Percentiles rank a stretch among this genome's conserved stretches.
Conservation (phyloP, 2,329 filamentous ascomycete genomes). For the Pseudogymnoascus sp. region DNA sequence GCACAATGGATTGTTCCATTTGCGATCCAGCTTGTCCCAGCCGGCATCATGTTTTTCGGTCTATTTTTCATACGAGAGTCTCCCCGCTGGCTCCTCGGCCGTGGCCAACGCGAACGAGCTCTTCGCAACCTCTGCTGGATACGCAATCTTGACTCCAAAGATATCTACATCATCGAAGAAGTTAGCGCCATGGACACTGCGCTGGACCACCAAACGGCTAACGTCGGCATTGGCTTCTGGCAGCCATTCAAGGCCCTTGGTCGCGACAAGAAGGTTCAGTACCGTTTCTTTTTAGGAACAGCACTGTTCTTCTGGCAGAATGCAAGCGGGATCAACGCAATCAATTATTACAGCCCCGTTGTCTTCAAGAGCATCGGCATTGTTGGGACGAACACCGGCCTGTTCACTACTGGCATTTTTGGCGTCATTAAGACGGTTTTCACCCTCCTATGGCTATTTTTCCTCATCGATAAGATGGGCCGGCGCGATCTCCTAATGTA, state of each 20-base stretch:
- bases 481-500: conserved; percentile 56
- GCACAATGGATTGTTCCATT: conserved; percentile 57
- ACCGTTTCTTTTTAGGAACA: conserved; percentile 64
- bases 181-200: conserved; percentile 62
- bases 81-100: conserved; percentile 60
- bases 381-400: conserved; percentile 43
- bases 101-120: conserved; percentile 50
- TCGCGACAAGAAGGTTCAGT: conserved; percentile 50
- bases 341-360: conserved; percentile 66
- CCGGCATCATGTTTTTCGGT: conserved; percentile 51
- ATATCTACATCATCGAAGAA: conserved; percentile 66
- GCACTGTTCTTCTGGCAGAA: conserved; percentile 77
- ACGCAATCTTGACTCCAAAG: conserved; percentile 44
- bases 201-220: conserved; percentile 52
- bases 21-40: conserved; percentile 56
- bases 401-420: conserved; percentile 66
- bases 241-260: conserved; percentile 55
- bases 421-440: conserved; percentile 65
- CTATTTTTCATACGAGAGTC: conserved; percentile 55
- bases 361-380: conserved; percentile 58
- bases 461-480: conserved; percentile 56
- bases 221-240: conserved; percentile 66
- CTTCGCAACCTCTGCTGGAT: conserved; percentile 56
- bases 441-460: conserved; percentile 61
- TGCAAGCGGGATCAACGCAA: conserved; percentile 65